phyloP scores from a whole-genome alignment of 2,329 filamentous ascomycete species.

The Fusarium poae region DNA sequence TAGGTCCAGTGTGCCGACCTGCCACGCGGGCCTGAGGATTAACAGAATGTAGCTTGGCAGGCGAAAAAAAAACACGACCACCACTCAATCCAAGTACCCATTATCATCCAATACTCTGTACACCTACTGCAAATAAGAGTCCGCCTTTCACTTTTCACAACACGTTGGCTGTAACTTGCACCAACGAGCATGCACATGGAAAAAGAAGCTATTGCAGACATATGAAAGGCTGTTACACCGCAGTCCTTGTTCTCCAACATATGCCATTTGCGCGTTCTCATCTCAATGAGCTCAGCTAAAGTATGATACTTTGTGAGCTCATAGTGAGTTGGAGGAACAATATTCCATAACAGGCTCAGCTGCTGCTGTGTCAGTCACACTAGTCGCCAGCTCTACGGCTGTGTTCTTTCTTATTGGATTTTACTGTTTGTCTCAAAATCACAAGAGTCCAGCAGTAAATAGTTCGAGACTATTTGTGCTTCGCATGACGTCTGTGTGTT shows the following conservation, averaged over 20 bases:
- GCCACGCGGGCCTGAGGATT: conserved; percentile 39
- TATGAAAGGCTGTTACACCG: not conserved
- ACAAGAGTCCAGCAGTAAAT: conserved; percentile 34
- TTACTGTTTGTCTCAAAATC: conserved; percentile 30
- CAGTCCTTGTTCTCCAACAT: conserved; percentile 4
- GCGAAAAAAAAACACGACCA: conserved; percentile 12
- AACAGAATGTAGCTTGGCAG: conserved; percentile 36
- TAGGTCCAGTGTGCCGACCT: conserved; percentile 40
- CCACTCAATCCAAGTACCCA: not conserved
- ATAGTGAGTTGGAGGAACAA: not conserved
- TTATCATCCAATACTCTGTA: not conserved
- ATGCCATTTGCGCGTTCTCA: conserved; percentile 7
- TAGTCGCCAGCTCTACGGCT: not conserved
- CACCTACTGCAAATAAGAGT: not conserved
- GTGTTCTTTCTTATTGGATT: conserved; percentile 14
- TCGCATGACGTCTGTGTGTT: conserved; percentile 47
- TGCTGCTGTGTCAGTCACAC: conserved; percentile 25
- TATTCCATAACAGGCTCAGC: conserved; percentile 27
- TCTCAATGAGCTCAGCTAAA: conserved; percentile 7
- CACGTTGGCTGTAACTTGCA: not conserved
- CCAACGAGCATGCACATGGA: not conserved
- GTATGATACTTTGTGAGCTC: conserved; percentile 1
- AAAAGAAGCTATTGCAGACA: not conserved
- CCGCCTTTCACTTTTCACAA: not conserved
- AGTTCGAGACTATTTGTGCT: conserved; percentile 35